These are phyloP conservation scores for Carex cristatella DNA, from an alignment of 176 grass and related monocot genomes.

Conservation along the genomic window DNA sequence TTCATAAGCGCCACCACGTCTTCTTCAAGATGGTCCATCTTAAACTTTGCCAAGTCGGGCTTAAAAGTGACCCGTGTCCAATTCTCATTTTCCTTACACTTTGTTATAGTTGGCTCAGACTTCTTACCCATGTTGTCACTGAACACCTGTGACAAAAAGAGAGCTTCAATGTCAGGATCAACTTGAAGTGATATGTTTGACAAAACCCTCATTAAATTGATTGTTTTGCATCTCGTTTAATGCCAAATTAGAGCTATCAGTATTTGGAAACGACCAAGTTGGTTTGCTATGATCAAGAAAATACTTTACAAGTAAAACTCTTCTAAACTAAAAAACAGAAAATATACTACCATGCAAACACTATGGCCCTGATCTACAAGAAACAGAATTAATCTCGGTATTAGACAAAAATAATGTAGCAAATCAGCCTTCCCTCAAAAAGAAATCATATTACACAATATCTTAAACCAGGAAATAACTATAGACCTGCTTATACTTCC, in stretches of 20 bases:
- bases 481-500: constrained; percentile 79
- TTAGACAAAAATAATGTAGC: background rate
- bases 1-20: constrained; percentile 86
- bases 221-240: background rate
- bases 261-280: background rate
- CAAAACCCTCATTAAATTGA: background rate
- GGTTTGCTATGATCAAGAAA: background rate
- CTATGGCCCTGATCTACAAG: background rate
- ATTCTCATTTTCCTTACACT: constrained; percentile 70
- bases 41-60: constrained; percentile 85
- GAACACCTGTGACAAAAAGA: constrained; percentile 48
- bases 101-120: constrained; percentile 59
- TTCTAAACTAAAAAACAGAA: background rate
- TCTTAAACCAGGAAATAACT: background rate
- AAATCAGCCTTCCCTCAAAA: background rate
- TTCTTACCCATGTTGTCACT: constrained; percentile 79
- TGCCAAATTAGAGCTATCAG: background rate
- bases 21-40: constrained; percentile 64
- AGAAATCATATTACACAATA: background rate
- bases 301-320: background rate
- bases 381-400: background rate
- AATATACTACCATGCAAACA: background rate
- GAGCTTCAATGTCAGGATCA: background rate
- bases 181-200: background rate
- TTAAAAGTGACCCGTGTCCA: constrained; percentile 82